Percentiles rank a stretch among this genome's conserved stretches.
Evolutionary conservation across 2,329 filamentous ascomycete genomes (phyloP).

Genomic region (Alternaria atra): DNA sequence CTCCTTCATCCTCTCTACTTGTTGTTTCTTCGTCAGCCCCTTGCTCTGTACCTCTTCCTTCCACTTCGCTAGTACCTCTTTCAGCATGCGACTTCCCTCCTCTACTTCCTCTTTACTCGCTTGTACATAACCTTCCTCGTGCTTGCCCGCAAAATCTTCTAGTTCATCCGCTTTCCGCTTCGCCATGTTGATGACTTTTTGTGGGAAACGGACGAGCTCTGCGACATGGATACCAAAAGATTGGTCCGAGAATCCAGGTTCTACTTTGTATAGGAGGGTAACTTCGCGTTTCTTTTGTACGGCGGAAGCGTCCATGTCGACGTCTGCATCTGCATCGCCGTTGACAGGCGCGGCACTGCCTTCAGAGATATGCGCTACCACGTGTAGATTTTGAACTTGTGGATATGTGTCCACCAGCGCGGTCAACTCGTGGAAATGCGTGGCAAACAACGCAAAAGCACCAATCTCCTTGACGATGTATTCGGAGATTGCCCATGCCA

Average conservation of each 20-base stretch:
- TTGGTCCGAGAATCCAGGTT: slow-evolving; percentile 94
- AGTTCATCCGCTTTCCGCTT: slow-evolving; percentile 98
- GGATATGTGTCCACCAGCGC: slow-evolving; percentile 86
- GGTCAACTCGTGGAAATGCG: slow-evolving; percentile 97
- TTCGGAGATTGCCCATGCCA: slow-evolving; percentile 99
- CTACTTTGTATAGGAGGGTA: slow-evolving; percentile 95
- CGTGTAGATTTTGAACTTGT: slow-evolving; percentile 91
- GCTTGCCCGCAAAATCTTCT: slow-evolving; percentile 89
- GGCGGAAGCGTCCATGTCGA: slow-evolving; percentile 56
- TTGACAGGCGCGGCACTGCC: slow-evolving; percentile 26
- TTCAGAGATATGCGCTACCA: slow-evolving; percentile 87
- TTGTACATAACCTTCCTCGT: slow-evolving; percentile 61
- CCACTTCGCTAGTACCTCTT: slow-evolving; percentile 84
- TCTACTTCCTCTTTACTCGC: slow-evolving; percentile 83
- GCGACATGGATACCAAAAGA: slow-evolving; percentile 98
- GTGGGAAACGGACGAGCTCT: slow-evolving; percentile 93
- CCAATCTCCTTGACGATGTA: slow-evolving; percentile 96
- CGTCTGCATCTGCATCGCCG: slow-evolving; percentile 32
- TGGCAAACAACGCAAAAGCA: slow-evolving; percentile 94
- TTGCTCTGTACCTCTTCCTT: slow-evolving; percentile 76
- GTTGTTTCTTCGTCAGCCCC: slow-evolving; percentile 67
- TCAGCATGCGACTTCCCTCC: slow-evolving; percentile 84
- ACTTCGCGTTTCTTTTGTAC: slow-evolving; percentile 71
- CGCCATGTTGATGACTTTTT: slow-evolving; percentile 99
- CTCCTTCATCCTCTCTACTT: slow-evolving; percentile 79